Base-by-base conservation (phyloP, 2,329 filamentous ascomycete species). In the Ophiostoma perfectum region DNA sequence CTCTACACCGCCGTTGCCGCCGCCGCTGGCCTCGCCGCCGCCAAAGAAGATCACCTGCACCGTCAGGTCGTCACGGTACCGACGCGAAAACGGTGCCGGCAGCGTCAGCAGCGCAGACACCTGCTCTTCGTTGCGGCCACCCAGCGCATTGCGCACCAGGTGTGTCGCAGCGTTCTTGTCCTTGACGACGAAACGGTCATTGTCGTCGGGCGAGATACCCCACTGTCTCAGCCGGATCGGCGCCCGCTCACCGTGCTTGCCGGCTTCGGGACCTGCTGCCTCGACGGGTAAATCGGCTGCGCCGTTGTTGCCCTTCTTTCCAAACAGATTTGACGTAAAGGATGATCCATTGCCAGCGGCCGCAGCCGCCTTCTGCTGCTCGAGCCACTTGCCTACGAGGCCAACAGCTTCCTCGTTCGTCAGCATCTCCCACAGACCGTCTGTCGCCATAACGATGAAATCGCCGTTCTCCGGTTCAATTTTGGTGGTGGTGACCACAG, bases 21-120 rank as follows among this genome's bases (percentile, higher is more conserved):
- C 5, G 16, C 7, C 11, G 18, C 42, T 49, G 36, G 36, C 85
- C 90, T 76, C 88, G 88, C 89, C 87, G 73, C 96, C 87, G 70
- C 95, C 95, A 75, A 99, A 99, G 84, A 99, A 99, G 75, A 99
- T 96, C 70, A 99, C 95, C 78, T 99, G 92, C 16, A 99, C 94
- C 0, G 95, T 99, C 71, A 99, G 81, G 77, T 99, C 95, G 76
- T 99, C 95, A 73, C 94, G 87, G 77, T 98, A 99, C 75, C 95
- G 84, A 75, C 95, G 86, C 42, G 92, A 96, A 76, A 93, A 97
- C 0, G 95, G 96, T 68, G 92, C 91, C 2, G 94, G 93, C 36
- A 99, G 83, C 0, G 95, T 98, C 73, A 99, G 83, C 71, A 99
- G 81, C 27, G 94, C 94, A 75, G 91, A 96, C 16, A 99, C 86